A percentile compares a stretch with the other conserved stretches of the same genome.
Conservation (phyloP, 305 asterid species). For the Solanum hybrid region DNA sequence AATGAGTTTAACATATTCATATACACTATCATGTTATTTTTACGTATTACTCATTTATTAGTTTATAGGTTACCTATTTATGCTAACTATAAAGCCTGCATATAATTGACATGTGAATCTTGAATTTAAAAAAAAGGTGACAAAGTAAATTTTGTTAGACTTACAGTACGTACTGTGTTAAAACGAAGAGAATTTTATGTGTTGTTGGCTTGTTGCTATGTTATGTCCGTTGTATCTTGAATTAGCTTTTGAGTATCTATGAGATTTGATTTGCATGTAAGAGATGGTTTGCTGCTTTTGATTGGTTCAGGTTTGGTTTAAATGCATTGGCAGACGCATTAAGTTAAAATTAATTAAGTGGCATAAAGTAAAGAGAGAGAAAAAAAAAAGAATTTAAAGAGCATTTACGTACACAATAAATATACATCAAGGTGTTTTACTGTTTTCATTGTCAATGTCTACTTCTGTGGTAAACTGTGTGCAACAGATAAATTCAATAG, state of each 20-base stretch:
- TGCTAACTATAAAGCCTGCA: neutral
- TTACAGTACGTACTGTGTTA: neutral
- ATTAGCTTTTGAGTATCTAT: neutral
- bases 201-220: neutral
- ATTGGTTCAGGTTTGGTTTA: neutral
- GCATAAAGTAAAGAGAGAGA: neutral
- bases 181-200: neutral
- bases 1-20: neutral
- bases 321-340: neutral
- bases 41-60: neutral
- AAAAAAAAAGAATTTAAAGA: neutral
- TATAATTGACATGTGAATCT: neutral
- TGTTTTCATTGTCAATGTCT: neutral
- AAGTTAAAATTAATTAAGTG: neutral
- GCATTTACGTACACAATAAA: neutral
- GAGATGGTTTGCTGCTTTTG: neutral
- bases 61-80: neutral
- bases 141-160: neutral
- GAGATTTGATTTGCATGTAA: neutral
- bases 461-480: slow-evolving; percentile 2
- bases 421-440: slow-evolving; percentile 10
- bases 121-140: neutral
- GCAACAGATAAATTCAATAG: slow-evolving; percentile 22
- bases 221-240: neutral
- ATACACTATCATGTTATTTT: neutral